Percentiles rank a stretch among this genome's conserved stretches.
These are phyloP conservation scores for Magnusiomyces magnusii DNA, from an alignment of 1,139 yeast species.

Conservation along the genomic window DNA sequence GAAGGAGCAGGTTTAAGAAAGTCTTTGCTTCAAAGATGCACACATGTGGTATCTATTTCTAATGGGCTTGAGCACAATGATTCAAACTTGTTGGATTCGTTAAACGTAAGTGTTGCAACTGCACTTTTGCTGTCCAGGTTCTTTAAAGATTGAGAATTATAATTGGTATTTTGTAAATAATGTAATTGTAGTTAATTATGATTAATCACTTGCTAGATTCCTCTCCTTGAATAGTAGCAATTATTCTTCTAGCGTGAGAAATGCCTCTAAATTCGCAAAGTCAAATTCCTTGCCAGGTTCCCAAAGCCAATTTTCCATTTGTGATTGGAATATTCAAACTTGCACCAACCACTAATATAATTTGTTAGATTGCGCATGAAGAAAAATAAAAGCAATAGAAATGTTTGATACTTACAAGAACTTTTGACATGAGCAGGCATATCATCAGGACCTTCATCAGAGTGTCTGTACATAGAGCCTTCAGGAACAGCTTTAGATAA, in stretches of 20 bases:
- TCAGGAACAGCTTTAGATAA: slow-evolving; percentile 66
- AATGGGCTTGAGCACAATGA: slow-evolving; percentile 16
- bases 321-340: slow-evolving; percentile 59
- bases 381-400: slow-evolving; percentile 1
- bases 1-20: slow-evolving; percentile 81
- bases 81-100: slow-evolving; percentile 56
- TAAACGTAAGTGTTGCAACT: slow-evolving; percentile 86
- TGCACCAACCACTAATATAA: slow-evolving; percentile 46
- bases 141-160: slow-evolving; percentile 1
- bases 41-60: slow-evolving; percentile 50
- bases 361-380: not conserved
- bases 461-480: slow-evolving; percentile 52
- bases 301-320: slow-evolving; percentile 59
- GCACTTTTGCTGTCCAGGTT: slow-evolving; percentile 53
- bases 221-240: slow-evolving; percentile 68
- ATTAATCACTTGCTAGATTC: slow-evolving; percentile 10
- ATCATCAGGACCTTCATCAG: slow-evolving; percentile 72
- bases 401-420: slow-evolving; percentile 28
- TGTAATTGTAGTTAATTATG: not conserved
- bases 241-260: slow-evolving; percentile 54
- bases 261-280: slow-evolving; percentile 62
- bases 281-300: slow-evolving; percentile 84
- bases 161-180: not conserved
- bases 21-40: slow-evolving; percentile 53
- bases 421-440: slow-evolving; percentile 77